Evolutionary conservation across 306 rosid species (phyloP).

Genomic region (Rosa rugosa): DNA sequence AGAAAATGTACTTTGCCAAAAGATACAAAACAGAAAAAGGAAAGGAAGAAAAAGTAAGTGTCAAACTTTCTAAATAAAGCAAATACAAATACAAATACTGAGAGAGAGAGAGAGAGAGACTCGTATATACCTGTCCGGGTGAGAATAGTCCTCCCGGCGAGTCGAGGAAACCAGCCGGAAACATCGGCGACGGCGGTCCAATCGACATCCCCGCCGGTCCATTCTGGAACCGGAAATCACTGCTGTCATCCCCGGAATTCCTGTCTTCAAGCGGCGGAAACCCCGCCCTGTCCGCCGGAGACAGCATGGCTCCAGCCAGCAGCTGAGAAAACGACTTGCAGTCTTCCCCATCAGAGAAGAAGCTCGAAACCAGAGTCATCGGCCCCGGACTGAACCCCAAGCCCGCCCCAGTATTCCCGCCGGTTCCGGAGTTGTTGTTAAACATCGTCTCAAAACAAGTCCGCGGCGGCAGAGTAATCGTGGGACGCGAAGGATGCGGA

Average conservation of each 20-base stretch:
- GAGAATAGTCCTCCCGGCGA: constrained; percentile 52
- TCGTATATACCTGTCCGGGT: constrained; percentile 48
- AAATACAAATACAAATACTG: background rate
- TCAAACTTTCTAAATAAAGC: background rate
- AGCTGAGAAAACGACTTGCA: constrained; percentile 81
- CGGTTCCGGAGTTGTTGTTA: constrained; percentile 33
- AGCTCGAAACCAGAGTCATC: constrained; percentile 68
- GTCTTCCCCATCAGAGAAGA: constrained; percentile 57
- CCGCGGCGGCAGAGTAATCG: constrained; percentile 60
- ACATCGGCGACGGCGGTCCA: constrained; percentile 32
- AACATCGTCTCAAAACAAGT: constrained; percentile 56
- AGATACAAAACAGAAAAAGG: background rate
- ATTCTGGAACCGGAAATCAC: constrained; percentile 30
- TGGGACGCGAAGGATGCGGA: constrained; percentile 40
- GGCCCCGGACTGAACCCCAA: constrained; percentile 79
- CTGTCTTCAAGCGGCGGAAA: constrained; percentile 25
- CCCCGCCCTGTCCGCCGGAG: constrained; percentile 38
- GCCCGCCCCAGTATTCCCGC: constrained; percentile 25
- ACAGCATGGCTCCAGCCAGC: constrained; percentile 69
- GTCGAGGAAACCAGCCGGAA: constrained; percentile 37
- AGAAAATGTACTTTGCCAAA: background rate
- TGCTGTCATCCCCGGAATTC: constrained; percentile 9
- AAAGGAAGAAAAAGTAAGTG: background rate
- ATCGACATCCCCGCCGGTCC: constrained; percentile 23
- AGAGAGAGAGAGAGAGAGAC: background rate